Evolutionary conservation across 345 rosid genomes (phyloP), one percentile per base, ranked within the genome.

Genomic region (Cardamine occulta): DNA sequence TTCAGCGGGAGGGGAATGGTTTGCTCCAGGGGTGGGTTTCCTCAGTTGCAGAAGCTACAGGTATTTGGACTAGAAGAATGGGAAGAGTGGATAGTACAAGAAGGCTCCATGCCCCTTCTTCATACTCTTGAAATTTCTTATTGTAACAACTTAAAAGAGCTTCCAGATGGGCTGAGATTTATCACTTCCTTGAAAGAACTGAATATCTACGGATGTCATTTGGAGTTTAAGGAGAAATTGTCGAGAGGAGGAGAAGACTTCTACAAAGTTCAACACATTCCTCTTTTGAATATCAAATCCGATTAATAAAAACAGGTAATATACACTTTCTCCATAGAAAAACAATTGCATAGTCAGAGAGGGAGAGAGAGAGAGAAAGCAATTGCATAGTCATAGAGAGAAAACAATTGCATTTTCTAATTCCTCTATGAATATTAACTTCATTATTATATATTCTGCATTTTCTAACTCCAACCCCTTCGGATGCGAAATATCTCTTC

Each of bases 221-320:
- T 19, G 19, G 19, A 19, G 1, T 19, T 19, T 19, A 19, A 51
- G 55, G 12, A 32, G 4, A 63, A 60, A 49, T 35, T 80, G 8
- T 75, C 56, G 3, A 32, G 35, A 58, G 79, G 75, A 64, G 85
- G 78, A 81, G 77, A 77, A 44, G 85, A 80, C 28, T 72, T 63
- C 63, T 60, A 72, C 80, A 80, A 72, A 68, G 64, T 28, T 28
- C 4, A 28, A 28, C 29, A 28, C 29, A 28, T 28, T 28, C 29
- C 29, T 28, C 29, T 28, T 28, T 28, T 28, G 5, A 4, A 26
- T 1, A 0, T 3, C 29, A 4, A 28, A 3, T 28, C 29, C 5
- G 4, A 2, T 28, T 28, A 28, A 4, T 23, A 26, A 2, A 26
- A 26, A 3, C 29, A 28, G 29, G 29, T 28, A 28, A 28, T 28